These are phyloP conservation scores for Solanum tacnaense DNA, from an alignment of 257 asterid genomes.

Conservation along the genomic window DNA sequence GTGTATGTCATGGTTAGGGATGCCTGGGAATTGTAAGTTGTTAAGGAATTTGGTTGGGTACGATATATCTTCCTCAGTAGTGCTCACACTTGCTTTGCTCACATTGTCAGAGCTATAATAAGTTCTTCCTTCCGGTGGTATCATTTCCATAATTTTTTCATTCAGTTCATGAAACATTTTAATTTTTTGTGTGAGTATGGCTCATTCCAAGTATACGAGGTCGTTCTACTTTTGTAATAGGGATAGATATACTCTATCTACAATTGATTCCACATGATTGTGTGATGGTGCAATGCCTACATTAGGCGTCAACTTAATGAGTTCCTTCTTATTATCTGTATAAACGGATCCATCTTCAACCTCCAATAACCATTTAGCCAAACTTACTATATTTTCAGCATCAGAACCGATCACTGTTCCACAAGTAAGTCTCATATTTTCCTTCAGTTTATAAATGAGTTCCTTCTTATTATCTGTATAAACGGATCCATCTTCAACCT, in stretches of 20 bases:
- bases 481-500: background rate
- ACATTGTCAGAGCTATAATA: background rate
- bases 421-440: background rate
- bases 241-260: too few species aligned
- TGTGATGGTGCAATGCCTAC: background rate
- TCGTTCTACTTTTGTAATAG: background rate
- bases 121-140: background rate
- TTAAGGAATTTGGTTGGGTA: background rate
- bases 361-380: background rate
- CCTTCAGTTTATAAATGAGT: background rate
- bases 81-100: background rate
- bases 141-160: background rate
- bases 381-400: background rate
- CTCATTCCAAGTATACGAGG: background rate
- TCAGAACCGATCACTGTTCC: background rate
- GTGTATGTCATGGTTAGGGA: background rate
- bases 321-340: background rate
- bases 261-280: background rate
- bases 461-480: background rate
- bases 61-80: background rate
- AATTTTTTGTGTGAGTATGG: too few species aligned
- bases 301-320: too few species aligned
- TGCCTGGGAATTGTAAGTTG: background rate
- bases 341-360: background rate
- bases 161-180: too few species aligned